Evolutionary conservation across 768 basidiomycete genomes (phyloP).

Genomic region (Boletellus ananas): DNA sequence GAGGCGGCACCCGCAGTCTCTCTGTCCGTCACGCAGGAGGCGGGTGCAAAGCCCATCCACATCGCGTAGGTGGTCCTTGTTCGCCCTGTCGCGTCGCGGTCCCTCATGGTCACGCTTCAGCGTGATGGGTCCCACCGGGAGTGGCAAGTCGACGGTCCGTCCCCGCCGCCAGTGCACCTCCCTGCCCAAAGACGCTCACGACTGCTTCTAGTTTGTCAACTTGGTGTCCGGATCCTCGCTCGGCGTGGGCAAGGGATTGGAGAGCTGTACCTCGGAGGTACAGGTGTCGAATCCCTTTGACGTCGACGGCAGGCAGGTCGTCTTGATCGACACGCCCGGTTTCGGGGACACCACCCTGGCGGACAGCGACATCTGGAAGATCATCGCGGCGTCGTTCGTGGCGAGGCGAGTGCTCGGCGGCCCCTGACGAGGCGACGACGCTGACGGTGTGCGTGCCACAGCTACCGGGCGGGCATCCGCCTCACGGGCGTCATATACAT

Average conservation of each 20-base stretch:
- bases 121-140: constrained; percentile 30
- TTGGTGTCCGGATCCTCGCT: constrained; percentile 26
- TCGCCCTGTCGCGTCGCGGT: background rate
- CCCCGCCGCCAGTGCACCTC: background rate
- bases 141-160: constrained; percentile 31
- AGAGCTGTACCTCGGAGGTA: constrained; percentile 33
- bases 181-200: background rate
- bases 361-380: constrained; percentile 47
- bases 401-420: constrained; percentile 15
- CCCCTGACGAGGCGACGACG: background rate
- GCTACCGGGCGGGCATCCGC: constrained; percentile 25
- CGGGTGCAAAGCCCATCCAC: constrained; percentile 18
- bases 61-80: constrained; percentile 23
- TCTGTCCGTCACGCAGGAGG: background rate
- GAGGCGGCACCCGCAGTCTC: constrained; percentile 7
- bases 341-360: constrained; percentile 51
- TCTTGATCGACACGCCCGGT: constrained; percentile 60
- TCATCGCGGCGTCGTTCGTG: constrained; percentile 41
- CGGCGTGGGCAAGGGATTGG: constrained; percentile 29
- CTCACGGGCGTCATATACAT: constrained; percentile 49
- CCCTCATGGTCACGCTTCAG: constrained; percentile 16
- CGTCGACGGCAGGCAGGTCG: constrained; percentile 34
- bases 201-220: constrained; percentile 33
- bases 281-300: constrained; percentile 26
- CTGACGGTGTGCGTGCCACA: constrained; percentile 3